Percentiles rank a stretch among this genome's conserved stretches.
Conservation (phyloP, 2,329 filamentous ascomycete species). For the Cryphonectria naterciae region DNA sequence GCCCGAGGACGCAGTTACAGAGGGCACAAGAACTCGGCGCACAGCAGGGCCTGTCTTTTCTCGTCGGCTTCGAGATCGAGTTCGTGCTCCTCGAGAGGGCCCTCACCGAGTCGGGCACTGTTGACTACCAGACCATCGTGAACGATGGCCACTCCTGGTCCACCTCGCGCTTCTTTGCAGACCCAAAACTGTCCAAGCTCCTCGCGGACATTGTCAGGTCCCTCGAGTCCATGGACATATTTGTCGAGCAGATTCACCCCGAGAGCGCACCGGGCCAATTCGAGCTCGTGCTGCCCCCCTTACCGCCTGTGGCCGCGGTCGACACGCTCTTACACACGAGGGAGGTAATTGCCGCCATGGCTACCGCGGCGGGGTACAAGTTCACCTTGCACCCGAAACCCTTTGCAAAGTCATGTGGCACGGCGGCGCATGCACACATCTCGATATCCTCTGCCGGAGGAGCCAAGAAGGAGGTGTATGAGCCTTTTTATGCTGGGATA, state of each 20-base stretch:
- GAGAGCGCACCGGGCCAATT: constrained; percentile 77
- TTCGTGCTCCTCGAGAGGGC: constrained; percentile 67
- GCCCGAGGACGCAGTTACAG: constrained; percentile 68
- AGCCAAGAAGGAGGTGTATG: constrained; percentile 51
- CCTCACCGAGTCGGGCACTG: constrained; percentile 29
- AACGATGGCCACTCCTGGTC: constrained; percentile 73
- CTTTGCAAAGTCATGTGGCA: constrained; percentile 60
- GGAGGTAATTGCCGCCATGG: constrained; percentile 69
- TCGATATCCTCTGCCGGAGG: constrained; percentile 59
- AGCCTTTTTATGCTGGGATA: constrained; percentile 73
- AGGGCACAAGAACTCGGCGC: constrained; percentile 56
- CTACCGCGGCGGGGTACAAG: constrained; percentile 63
- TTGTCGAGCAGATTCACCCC: constrained; percentile 73
- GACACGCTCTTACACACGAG: constrained; percentile 73
- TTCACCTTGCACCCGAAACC: constrained; percentile 78
- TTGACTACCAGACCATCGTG: constrained; percentile 48
- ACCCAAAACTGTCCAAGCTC: constrained; percentile 58
- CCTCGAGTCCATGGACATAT: constrained; percentile 65
- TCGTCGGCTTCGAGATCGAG: constrained; percentile 82
- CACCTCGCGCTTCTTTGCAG: constrained; percentile 64
- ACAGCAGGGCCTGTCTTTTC: constrained; percentile 58
- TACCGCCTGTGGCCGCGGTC: constrained; percentile 67
- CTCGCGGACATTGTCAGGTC: constrained; percentile 67
- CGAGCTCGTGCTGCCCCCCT: constrained; percentile 71
- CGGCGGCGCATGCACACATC: constrained; percentile 71